Conservation (phyloP, 768 basidiomycete genomes). For the button mushroom (Agaricus bisporus) region DNA sequence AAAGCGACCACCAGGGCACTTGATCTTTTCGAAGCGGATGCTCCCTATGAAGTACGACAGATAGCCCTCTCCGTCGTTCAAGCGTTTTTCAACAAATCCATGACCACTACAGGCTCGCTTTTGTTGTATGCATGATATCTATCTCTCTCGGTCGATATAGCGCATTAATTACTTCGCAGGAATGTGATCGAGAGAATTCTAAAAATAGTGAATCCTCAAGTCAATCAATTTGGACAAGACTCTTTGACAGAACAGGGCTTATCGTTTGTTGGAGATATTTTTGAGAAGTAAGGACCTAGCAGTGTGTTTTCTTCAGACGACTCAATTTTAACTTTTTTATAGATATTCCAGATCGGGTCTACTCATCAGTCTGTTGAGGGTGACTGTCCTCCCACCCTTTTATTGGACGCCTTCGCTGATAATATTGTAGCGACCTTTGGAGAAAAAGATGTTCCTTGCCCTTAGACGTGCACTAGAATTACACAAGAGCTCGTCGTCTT, state of each 20-base stretch:
- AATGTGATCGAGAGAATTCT: constrained; percentile 1
- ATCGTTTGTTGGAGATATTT: background rate
- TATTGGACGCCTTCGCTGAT: background rate
- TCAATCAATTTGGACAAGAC: background rate
- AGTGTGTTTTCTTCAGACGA: background rate
- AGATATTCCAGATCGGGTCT: constrained; percentile 9
- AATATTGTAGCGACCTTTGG: constrained; percentile 34
- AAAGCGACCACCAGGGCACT: constrained; percentile 46
- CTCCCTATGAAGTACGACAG: constrained; percentile 65
- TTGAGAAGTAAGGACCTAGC: constrained; percentile 2
- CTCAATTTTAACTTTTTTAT: background rate
- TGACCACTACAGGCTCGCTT: background rate
- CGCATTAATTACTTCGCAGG: background rate
- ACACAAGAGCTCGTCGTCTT: constrained; percentile 25
- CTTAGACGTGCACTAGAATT: constrained; percentile 40
- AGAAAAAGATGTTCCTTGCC: constrained; percentile 45
- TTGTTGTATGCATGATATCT: constrained; percentile 42
- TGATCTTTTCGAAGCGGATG: constrained; percentile 43
- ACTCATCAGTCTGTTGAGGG: constrained; percentile 53
- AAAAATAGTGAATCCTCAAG: background rate
- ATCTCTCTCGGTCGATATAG: background rate
- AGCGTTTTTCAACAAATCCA: constrained; percentile 51
- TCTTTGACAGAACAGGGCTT: constrained; percentile 5
- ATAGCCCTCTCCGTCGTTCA: constrained; percentile 56
- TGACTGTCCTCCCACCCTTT: constrained; percentile 17